Evolutionary conservation across 148 eudicot genomes (phyloP).

Genomic region (Vaccinium macrocarpon): DNA sequence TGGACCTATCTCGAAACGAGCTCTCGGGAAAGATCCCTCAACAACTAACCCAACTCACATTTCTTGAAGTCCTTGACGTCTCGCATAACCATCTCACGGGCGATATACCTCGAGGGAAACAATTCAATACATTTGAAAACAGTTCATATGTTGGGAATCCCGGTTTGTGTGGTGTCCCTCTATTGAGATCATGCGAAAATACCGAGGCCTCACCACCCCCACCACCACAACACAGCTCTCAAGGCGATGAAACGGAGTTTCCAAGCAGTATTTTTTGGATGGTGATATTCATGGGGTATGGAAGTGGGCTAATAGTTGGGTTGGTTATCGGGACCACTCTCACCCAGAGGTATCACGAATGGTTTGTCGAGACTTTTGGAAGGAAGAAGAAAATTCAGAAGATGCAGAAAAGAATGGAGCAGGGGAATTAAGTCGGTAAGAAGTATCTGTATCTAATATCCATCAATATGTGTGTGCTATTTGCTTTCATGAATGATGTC

Average conservation of each 20-base stretch:
- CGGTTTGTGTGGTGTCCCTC: conserved; percentile 35
- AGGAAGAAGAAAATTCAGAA: too few relatives aligned
- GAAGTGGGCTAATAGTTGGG: neutral
- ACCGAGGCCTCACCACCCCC: neutral
- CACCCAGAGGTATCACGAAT: too few relatives aligned
- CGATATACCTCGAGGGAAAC: conserved; percentile 32
- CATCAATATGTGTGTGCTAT: neutral
- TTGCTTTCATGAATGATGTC: neutral
- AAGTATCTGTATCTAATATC: neutral
- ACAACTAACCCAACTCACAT: conserved; percentile 23
- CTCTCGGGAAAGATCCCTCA: conserved; percentile 44
- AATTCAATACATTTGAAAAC: conserved; percentile 37
- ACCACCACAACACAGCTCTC: neutral
- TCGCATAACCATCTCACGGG: conserved; percentile 38
- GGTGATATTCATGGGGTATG: conserved; percentile 20
- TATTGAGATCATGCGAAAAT: neutral
- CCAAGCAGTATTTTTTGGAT: conserved; percentile 27
- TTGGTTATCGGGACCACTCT: too few relatives aligned
- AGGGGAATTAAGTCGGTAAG: neutral
- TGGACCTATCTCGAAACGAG: conserved; percentile 40
- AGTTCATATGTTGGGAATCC: conserved; percentile 32
- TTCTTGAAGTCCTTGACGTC: conserved; percentile 31
- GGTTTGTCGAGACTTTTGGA: too few relatives aligned
- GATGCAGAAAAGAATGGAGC: neutral
- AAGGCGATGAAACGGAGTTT: conserved; percentile 2